Evolutionary conservation across 306 rosid genomes (phyloP), one percentile per base, ranked within the genome.

Genomic region (Oemleria cerasiformis): DNA sequence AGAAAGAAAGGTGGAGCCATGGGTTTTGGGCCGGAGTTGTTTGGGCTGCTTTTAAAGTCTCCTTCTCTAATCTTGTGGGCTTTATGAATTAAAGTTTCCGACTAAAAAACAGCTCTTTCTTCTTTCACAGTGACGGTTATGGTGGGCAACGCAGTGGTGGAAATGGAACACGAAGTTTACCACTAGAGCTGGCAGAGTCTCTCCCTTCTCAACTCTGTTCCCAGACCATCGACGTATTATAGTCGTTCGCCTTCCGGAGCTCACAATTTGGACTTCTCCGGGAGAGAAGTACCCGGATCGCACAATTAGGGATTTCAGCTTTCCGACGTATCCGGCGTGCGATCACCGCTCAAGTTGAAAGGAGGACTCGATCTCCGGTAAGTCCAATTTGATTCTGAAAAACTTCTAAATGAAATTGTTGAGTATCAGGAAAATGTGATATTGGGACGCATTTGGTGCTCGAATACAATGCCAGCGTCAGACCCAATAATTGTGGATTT

Each of bases 281-380:
- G 44, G 6, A 36, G 45, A 13, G 45, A 36, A 36, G 21, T 17
- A 38, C 21, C 51, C 5, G 21, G 20, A 40, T 54, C 73, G 63
- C 6, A 41, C 53, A 41, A 14, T 69, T 21, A 40, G 51, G 39
- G 39, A 7, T 53, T 68, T 19, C 73, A 53, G 50, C 63, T 40
- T 20, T 7, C 20, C 11, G 34, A 39, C 15, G 2, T 41, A 23
- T 16, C 65, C 3, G 42, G 42, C 39, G 21, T 45, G 7, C 51
- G 54, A 70, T 70, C 73, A 16, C 73, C 63, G 50, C 63, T 16
- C 2, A 56, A 54, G 11, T 56, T 34, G 19, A 3, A 5, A 10
- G 61, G 53, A 42, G 43, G 10, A 42, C 30, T 30, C 42, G 65
- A 70, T 70, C 65, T 70, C 65, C 15, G 64, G 74, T 70, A 57